phyloP scores from a whole-genome alignment of 1,284 basidiomycete genomes.

The Puccinia horiana region DNA sequence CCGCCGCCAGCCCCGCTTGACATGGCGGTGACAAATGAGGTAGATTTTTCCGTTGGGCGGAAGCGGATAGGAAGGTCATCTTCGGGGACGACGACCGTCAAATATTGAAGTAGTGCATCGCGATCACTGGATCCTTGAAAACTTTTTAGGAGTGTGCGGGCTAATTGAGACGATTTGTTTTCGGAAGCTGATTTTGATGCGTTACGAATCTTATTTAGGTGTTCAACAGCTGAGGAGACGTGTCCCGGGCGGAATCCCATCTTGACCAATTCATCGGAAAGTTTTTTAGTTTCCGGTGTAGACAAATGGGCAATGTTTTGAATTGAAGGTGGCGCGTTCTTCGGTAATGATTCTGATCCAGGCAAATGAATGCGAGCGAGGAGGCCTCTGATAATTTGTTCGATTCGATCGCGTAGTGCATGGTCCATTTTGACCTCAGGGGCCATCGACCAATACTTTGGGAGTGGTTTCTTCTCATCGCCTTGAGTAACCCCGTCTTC shows the following conservation, averaged over 20 bases:
- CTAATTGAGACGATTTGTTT: conserved; percentile 52
- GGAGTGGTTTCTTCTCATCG: conserved; percentile 52
- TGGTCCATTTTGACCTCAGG: conserved; percentile 85
- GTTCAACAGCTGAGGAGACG: conserved; percentile 52
- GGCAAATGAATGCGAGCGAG: conserved; percentile 54
- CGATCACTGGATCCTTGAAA: conserved; percentile 64
- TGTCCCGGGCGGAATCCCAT: conserved; percentile 57
- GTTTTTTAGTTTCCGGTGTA: conserved; percentile 57
- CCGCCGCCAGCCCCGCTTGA: conserved; percentile 58
- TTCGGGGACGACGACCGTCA: conserved; percentile 74
- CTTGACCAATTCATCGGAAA: conserved; percentile 54
- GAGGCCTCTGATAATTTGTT: conserved; percentile 79
- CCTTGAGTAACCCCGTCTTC: neutral
- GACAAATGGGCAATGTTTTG: neutral
- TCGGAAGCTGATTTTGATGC: conserved; percentile 53
- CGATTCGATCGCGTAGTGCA: conserved; percentile 74
- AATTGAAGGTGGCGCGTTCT: neutral
- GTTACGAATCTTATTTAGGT: conserved; percentile 26
- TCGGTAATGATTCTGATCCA: conserved; percentile 40
- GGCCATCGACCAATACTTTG: conserved; percentile 67
- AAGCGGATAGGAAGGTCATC: conserved; percentile 72
- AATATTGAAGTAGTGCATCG: conserved; percentile 65
- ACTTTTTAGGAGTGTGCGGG: conserved; percentile 59
- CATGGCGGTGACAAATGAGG: conserved; percentile 65
- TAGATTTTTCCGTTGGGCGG: conserved; percentile 67